Base-by-base conservation (phyloP, 2,329 filamentous ascomycete genomes). In the Fusarium tanahbumbuense region DNA sequence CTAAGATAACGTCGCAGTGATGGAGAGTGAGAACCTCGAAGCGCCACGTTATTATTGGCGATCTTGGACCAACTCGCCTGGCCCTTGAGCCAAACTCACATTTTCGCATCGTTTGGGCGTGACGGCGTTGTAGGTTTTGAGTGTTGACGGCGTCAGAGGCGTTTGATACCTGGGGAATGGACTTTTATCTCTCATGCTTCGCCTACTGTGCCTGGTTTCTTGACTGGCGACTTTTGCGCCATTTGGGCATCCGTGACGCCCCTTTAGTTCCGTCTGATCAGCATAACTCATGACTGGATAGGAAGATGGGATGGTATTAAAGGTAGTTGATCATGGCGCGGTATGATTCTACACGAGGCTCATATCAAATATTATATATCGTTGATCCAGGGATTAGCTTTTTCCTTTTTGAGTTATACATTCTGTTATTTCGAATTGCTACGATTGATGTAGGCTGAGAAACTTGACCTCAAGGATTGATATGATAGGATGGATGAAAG, bases 61-160 rank as follows among this genome's bases (percentile, higher is more conserved):
- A 46, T 32, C 18, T 41, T 50, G 54, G 42, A 40, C 15, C 49
- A 30, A 68, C 41, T 42, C 60, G 27, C 46, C 49, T 23, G 54
- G 58, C 15, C 37, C 45, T 55, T 37, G 37, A 20, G 25, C 41
- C 37, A 41, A 59, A 48, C 60, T 60, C 52, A 60, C 46, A 52
- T 68, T 63, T 60, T 52, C 60, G 53, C 60, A 70, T 70, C 53
- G 53, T 52, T 71, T 64, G 58, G 67, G 65, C 62, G 54, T 64
- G 60, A 70, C 66, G 77, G 77, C 71, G 75, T 78, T 78, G 53
- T 70, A 53, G 71, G 72, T 67, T 70, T 78, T 74, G 66, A 74
- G 71, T 71, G 74, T 78, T 74, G 68, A 75, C 59, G 76, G 76
- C 72, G 76, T 79, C 70, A 60, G 62, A 61, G 70, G 70, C 57